These are phyloP conservation scores for Lupinus albus DNA, from an alignment of 306 rosid species.

Conservation along the genomic window DNA sequence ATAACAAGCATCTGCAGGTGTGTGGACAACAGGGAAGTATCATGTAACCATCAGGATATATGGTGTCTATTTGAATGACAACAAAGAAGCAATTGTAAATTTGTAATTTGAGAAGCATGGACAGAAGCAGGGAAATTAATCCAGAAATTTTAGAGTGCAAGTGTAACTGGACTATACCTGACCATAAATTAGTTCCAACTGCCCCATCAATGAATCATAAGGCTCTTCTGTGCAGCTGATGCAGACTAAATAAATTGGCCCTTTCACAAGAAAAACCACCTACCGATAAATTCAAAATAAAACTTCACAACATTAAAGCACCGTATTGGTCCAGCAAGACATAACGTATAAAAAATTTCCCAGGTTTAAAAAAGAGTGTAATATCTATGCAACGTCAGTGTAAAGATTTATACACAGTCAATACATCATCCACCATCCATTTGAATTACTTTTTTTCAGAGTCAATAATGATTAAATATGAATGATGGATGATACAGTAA, in stretches of 20 bases:
- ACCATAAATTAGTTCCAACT: constrained; percentile 88
- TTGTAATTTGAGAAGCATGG: constrained; percentile 28
- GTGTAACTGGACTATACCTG: constrained; percentile 65
- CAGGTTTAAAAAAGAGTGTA: background rate
- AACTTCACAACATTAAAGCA: constrained; percentile 6
- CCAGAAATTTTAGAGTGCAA: constrained; percentile 7
- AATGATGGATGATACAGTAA: too few relatives aligned
- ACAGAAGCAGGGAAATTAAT: constrained; percentile 14
- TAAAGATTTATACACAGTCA: too few relatives aligned
- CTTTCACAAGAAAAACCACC: constrained; percentile 96
- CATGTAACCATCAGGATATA: constrained; percentile 33
- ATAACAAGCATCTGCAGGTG: constrained; percentile 91
- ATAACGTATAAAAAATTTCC: constrained; percentile 3
- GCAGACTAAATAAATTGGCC: constrained; percentile 97
- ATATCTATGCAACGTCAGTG: too few relatives aligned
- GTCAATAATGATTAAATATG: too few relatives aligned
- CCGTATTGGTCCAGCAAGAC: constrained; percentile 3
- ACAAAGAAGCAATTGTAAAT: constrained; percentile 22
- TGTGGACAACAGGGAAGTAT: constrained; percentile 27
- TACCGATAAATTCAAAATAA: constrained; percentile 43
- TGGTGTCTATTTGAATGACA: constrained; percentile 27
- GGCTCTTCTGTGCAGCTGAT: constrained; percentile 98
- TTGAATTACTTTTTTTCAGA: too few relatives aligned
- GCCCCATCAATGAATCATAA: constrained; percentile 80
- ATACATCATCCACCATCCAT: too few relatives aligned